Evolutionary conservation across 225 moss, liverwort and hornwort genomes (phyloP).

Genomic region (Pseudisothecium myosuroides): DNA sequence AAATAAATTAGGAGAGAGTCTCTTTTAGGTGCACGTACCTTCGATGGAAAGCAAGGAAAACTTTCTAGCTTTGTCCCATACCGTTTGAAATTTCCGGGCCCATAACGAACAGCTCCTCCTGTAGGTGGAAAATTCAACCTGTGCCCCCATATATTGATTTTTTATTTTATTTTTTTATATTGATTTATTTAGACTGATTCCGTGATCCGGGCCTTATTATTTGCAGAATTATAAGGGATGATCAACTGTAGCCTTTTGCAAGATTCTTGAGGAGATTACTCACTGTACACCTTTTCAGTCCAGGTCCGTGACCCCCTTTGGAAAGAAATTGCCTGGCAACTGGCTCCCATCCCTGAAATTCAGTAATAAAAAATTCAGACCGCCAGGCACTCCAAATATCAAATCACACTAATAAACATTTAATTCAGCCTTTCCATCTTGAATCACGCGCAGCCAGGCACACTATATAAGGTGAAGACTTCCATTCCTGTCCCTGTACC

Average conservation of each 20-base stretch:
- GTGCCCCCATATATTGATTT: neutral
- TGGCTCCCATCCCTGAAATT: too few relatives aligned
- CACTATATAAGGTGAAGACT: too few relatives aligned
- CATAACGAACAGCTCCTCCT: neutral
- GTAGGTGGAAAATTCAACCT: neutral
- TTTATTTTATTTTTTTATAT: too few relatives aligned
- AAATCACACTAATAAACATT: neutral
- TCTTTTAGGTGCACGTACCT: too few relatives aligned
- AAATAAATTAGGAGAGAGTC: too few relatives aligned
- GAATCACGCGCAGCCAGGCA: neutral
- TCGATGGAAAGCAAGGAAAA: too few relatives aligned
- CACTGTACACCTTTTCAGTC: neutral
- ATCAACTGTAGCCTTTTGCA: neutral
- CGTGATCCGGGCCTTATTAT: neutral
- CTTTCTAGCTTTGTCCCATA: too few relatives aligned
- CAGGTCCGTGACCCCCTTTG: neutral
- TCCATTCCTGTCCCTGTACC: too few relatives aligned
- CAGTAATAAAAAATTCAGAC: neutral
- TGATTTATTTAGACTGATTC: too few relatives aligned
- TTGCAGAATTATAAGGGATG: neutral
- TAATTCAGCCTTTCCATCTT: too few relatives aligned
- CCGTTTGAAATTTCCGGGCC: too few relatives aligned
- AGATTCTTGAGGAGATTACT: neutral
- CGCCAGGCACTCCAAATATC: too few relatives aligned
- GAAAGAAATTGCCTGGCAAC: neutral